Evolutionary conservation across 2,329 filamentous ascomycete genomes (phyloP), one percentile per base, ranked within the genome.

Genomic region (Fusarium mundagurra): DNA sequence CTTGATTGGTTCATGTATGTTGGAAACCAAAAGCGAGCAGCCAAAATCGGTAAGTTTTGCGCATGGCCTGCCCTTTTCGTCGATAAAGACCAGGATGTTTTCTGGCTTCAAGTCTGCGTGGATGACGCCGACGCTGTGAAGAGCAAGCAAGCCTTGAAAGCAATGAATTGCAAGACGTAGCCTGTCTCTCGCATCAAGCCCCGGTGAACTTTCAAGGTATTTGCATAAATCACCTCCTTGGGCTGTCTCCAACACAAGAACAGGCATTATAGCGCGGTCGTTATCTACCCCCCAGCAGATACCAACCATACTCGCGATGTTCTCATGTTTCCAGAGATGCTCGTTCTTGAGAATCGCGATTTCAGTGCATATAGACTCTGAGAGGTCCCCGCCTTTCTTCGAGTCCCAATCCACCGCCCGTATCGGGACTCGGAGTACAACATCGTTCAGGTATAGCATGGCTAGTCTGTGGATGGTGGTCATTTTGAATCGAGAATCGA

Each of bases 311-410:
- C 12, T 14, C 6, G 27, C 12, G 20, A 48, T 48, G 9, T 22
- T 48, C 20, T 48, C 10, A 16, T 48, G 45, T 0, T 3, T 31
- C 13, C 20, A 14, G 14, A 48, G 45, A 12, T 17, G 13, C 13
- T 31, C 45, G 10, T 48, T 48, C 3, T 2, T 8, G 18, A 48
- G 20, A 16, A 48, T 48, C 6, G 20, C 6, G 9, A 31, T 31
- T 31, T 31, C 45, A 31, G 45, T 48, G 20, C 27, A 22, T 1
- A 48, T 48, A 8, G 27, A 48, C 27, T 29, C 45, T 48, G 45
- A 48, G 6, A 31, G 45, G 6, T 31, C 6, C 9, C 14, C 20
- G 14, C 45, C 45, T 0, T 22, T 2, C 18, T 31, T 0, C 3
- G 27, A 48, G 27, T 22, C 7, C 27, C 45, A 48, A 11, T 31